A percentile compares a stretch with the other conserved stretches of the same genome.
These are phyloP conservation scores for Elsinoe perseae DNA, from an alignment of 2,329 filamentous ascomycete genomes.

Conservation along the genomic window DNA sequence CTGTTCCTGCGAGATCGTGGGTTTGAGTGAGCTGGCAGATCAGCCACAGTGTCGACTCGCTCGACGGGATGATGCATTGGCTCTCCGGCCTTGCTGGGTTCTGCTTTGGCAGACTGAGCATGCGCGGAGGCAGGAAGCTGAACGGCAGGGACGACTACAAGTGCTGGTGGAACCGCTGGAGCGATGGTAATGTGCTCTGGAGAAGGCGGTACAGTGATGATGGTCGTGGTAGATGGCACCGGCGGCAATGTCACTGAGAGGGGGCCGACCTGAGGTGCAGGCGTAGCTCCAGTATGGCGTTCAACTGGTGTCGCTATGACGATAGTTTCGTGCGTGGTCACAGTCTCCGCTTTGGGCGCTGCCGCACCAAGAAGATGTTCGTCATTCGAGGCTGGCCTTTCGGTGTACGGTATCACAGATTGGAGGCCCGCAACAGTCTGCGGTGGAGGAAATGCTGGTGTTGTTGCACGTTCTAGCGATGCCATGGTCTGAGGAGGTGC, in stretches of 20 bases:
- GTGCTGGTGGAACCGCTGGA: not conserved
- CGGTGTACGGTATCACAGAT: not conserved
- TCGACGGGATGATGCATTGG: constrained; percentile 8
- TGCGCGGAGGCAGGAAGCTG: not conserved
- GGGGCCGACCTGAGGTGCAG: constrained; percentile 4
- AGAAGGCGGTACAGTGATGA: constrained; percentile 9
- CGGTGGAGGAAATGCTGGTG: not conserved
- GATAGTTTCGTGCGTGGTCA: not conserved
- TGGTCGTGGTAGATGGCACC: not conserved
- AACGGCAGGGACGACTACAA: not conserved
- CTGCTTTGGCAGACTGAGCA: not conserved
- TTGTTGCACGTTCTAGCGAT: not conserved
- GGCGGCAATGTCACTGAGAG: constrained; percentile 1
- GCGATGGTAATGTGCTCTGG: constrained; percentile 12
- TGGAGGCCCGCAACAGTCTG: not conserved
- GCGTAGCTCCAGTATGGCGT: not conserved
- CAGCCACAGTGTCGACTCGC: constrained; percentile 16
- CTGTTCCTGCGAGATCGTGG: constrained; percentile 15
- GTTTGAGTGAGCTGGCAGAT: constrained; percentile 11
- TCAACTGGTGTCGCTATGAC: not conserved
- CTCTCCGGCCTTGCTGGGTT: not conserved
- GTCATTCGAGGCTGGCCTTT: not conserved
- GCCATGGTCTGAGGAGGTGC: constrained; percentile 8
- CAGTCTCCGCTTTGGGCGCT: not conserved
- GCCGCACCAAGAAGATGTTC: not conserved